phyloP scores from a whole-genome alignment of 768 basidiomycete genomes.

The Porphyrellus cyaneotinctus region DNA sequence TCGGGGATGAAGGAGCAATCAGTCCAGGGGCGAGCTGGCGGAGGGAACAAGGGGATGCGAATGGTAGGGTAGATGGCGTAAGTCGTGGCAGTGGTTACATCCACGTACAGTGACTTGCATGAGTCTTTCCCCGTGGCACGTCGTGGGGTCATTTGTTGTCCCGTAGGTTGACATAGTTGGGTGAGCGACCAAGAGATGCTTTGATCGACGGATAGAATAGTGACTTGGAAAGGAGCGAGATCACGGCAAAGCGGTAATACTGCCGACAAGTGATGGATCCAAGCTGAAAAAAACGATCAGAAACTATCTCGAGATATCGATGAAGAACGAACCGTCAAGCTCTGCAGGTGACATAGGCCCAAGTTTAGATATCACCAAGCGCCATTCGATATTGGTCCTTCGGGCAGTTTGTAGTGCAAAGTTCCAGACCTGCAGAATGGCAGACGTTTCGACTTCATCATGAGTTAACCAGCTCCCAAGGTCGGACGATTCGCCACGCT shows the following conservation, averaged over 20 bases:
- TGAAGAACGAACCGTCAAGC: constrained; percentile 52
- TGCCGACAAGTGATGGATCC: constrained; percentile 52
- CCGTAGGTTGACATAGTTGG: constrained; percentile 24
- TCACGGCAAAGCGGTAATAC: constrained; percentile 36
- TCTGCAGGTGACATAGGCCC: constrained; percentile 59
- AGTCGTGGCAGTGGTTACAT: constrained; percentile 38
- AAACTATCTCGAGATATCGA: constrained; percentile 1
- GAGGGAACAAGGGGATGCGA: constrained; percentile 42
- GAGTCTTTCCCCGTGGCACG: constrained; percentile 30
- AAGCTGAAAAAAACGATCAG: constrained; percentile 43
- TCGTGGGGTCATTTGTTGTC: constrained; percentile 26
- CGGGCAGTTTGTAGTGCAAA: constrained; percentile 60
- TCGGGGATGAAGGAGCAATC: constrained; percentile 35
- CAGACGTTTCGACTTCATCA: constrained; percentile 41
- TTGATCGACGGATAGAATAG: constrained; percentile 56
- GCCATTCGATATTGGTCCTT: constrained; percentile 75
- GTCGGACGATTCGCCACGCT: constrained; percentile 73
- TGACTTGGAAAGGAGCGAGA: constrained; percentile 55
- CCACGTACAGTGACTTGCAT: constrained; percentile 31
- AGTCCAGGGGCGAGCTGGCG: constrained; percentile 25
- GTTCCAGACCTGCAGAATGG: constrained; percentile 63
- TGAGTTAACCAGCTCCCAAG: constrained; percentile 64
- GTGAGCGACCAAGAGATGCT: constrained; percentile 59
- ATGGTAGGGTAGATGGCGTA: constrained; percentile 46
- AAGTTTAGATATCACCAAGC: constrained; percentile 65